These are phyloP conservation scores for Austroboletus niveus DNA, from an alignment of 1,284 basidiomycete species.

Conservation along the genomic window DNA sequence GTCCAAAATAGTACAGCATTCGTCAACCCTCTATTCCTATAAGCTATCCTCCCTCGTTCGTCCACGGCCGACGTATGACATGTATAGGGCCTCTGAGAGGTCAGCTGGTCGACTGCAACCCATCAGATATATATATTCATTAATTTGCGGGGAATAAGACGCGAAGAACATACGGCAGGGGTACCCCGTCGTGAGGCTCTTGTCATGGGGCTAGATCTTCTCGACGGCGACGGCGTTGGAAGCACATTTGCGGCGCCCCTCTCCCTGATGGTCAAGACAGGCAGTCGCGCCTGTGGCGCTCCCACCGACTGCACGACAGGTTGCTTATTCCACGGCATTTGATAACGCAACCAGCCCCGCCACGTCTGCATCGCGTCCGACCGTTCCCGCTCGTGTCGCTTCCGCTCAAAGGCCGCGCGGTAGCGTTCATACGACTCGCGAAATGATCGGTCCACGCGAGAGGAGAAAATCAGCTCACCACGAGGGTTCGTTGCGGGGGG, in stretches of 20 bases:
- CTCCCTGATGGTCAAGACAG: conserved; percentile 33
- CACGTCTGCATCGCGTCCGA: conserved; percentile 42
- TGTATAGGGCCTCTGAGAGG: not conserved
- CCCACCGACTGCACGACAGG: conserved; percentile 10
- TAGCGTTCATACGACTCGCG: conserved; percentile 93
- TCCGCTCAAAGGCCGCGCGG: conserved; percentile 85
- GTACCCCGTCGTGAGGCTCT: conserved; percentile 30
- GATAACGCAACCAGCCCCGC: conserved; percentile 40
- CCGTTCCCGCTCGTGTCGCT: conserved; percentile 65
- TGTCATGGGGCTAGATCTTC: conserved; percentile 44
- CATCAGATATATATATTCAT: conserved; percentile 19
- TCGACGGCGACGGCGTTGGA: conserved; percentile 40
- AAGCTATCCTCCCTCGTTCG: not conserved
- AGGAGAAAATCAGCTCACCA: conserved; percentile 95
- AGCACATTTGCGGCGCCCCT: conserved; percentile 32
- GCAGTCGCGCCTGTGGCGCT: conserved; percentile 25
- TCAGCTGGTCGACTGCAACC: conserved; percentile 15
- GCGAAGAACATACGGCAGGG: conserved; percentile 25
- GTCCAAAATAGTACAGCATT: conserved; percentile 2
- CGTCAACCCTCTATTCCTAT: conserved; percentile 1
- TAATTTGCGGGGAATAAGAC: conserved; percentile 24
- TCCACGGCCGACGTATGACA: not conserved
- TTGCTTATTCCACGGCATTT: conserved; percentile 40
- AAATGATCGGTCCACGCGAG: conserved; percentile 79
- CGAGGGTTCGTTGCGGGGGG: conserved; percentile 89